Conservation (phyloP, 257 asterid species). For the Jacaranda copaia region DNA sequence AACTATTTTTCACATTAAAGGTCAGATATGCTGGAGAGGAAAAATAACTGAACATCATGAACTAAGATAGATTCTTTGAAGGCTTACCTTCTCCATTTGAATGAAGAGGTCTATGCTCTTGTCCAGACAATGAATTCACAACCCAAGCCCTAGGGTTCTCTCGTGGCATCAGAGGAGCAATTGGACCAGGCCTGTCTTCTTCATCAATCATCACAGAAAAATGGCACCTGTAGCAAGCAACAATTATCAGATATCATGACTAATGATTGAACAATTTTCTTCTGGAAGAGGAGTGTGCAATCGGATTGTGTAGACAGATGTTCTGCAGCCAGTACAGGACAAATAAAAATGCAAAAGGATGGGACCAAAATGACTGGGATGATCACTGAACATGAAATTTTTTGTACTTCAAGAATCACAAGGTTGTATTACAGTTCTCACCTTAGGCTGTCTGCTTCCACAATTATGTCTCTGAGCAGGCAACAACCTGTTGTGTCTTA, state of each 20-base stretch:
- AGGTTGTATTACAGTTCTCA: background rate
- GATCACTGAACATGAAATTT: background rate
- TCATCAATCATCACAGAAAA: slow-evolving; percentile 35
- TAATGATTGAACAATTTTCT: background rate
- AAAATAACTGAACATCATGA: slow-evolving; percentile 4
- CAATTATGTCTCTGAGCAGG: slow-evolving; percentile 28
- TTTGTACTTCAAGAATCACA: background rate
- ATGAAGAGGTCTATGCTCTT: slow-evolving; percentile 2
- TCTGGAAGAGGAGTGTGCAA: background rate
- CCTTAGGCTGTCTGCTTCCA: slow-evolving; percentile 41
- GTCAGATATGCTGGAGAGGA: background rate
- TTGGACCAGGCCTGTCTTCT: slow-evolving; percentile 30
- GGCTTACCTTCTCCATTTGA: slow-evolving; percentile 27
- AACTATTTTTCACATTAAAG: background rate
- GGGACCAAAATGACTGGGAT: background rate
- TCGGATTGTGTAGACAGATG: background rate
- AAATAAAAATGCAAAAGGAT: background rate
- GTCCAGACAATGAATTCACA: background rate
- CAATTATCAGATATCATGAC: background rate
- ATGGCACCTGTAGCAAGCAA: slow-evolving; percentile 43
- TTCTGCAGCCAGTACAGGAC: background rate
- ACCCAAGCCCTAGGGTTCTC: slow-evolving; percentile 43
- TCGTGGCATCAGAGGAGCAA: slow-evolving; percentile 36
- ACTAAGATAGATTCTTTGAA: slow-evolving; percentile 3
- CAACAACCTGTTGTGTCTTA: slow-evolving; percentile 28